Evolutionary conservation across 2,329 filamentous ascomycete species (phyloP).

Genomic region (Monilinia fructicola): DNA sequence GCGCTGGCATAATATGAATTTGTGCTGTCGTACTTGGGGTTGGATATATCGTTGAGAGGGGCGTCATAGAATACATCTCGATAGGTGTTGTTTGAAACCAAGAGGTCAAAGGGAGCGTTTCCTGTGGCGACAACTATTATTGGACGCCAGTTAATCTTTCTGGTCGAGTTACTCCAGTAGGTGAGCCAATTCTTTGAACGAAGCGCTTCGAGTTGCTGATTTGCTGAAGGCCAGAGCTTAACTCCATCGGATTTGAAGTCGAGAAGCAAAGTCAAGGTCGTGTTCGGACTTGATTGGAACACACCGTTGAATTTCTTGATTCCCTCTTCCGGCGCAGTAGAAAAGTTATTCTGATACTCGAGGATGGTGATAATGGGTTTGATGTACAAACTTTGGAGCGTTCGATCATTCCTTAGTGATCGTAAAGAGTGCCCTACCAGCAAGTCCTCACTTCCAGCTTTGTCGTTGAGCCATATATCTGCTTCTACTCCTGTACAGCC

Average conservation of each 20-base stretch:
- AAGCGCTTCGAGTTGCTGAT: slow-evolving; percentile 45
- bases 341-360: slow-evolving; percentile 46
- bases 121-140: slow-evolving; percentile 54
- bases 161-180: slow-evolving; percentile 43
- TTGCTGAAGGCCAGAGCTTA: slow-evolving; percentile 43
- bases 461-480: slow-evolving; percentile 60
- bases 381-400: slow-evolving; percentile 58
- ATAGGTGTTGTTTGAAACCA: slow-evolving; percentile 41
- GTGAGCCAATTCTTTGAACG: slow-evolving; percentile 44
- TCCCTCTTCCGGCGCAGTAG: slow-evolving; percentile 1
- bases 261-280: slow-evolving; percentile 46
- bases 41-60: slow-evolving; percentile 39
- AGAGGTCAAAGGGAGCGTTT: slow-evolving; percentile 45
- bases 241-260: slow-evolving; percentile 51
- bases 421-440: slow-evolving; percentile 56
- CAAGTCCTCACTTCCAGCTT: slow-evolving; percentile 43
- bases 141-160: slow-evolving; percentile 39
- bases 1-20: slow-evolving; percentile 38
- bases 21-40: slow-evolving; percentile 32
- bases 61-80: slow-evolving; percentile 52
- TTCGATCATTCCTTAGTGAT: slow-evolving; percentile 53
- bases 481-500: slow-evolving; percentile 60
- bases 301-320: slow-evolving; percentile 26
- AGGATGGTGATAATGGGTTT: slow-evolving; percentile 58
- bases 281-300: slow-evolving; percentile 26